Evolutionary conservation across 2,329 filamentous ascomycete genomes (phyloP).

Genomic region (Bipolaris bicolor): DNA sequence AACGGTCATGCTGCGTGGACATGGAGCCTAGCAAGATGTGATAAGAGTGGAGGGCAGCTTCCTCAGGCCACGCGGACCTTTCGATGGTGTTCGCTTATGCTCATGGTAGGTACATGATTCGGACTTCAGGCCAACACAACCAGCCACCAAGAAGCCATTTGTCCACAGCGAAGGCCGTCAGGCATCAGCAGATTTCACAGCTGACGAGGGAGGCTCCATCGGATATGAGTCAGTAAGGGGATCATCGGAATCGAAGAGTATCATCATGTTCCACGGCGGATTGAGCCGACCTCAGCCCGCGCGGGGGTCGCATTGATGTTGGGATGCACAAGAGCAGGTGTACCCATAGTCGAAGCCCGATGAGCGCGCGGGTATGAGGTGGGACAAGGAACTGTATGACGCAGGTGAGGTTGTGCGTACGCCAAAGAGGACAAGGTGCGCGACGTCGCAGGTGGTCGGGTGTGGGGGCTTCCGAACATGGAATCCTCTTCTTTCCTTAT

Average conservation of each 20-base stretch:
- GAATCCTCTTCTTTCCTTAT: conserved; percentile 9
- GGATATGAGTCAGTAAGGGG: background rate
- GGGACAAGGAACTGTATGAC: background rate
- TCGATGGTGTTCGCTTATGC: background rate
- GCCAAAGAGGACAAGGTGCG: background rate
- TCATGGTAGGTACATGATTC: background rate
- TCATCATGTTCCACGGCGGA: background rate
- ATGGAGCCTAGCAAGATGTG: background rate
- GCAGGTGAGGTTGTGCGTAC: background rate
- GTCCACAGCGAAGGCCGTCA: background rate
- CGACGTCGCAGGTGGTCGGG: background rate
- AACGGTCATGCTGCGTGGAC: conserved; percentile 2
- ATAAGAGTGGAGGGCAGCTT: background rate
- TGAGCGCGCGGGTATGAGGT: background rate
- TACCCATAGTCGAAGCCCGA: background rate
- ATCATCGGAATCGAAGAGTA: background rate
- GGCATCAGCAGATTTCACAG: background rate
- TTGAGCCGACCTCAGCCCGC: background rate
- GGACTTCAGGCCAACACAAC: background rate
- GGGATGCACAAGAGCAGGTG: conserved; percentile 1
- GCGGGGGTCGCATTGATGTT: background rate
- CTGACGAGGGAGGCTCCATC: background rate
- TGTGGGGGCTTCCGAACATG: background rate
- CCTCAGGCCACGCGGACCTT: background rate
- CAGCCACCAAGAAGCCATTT: background rate